Conservation (phyloP, 1,284 basidiomycete species). For the Moniliella sp. region DNA sequence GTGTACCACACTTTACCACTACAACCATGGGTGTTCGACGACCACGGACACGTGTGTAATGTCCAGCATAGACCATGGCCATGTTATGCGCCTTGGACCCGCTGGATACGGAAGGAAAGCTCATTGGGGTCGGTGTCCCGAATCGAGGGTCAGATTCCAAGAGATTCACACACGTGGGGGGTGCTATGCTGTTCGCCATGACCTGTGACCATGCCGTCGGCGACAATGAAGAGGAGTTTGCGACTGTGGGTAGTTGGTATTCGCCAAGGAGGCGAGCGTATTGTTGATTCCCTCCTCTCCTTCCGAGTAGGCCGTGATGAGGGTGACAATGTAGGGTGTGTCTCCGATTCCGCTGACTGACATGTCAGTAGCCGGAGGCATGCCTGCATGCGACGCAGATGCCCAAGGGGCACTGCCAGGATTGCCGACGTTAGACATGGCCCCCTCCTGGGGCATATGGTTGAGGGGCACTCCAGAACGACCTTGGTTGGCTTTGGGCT, state of each 20-base stretch:
- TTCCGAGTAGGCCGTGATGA: slow-evolving; percentile 94
- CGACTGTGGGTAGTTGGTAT: slow-evolving; percentile 66
- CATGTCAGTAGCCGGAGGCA: slow-evolving; percentile 11
- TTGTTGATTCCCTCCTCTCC: slow-evolving; percentile 72
- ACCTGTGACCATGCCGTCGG: slow-evolving; percentile 97
- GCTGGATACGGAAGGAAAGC: slow-evolving; percentile 67
- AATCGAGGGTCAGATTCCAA: slow-evolving; percentile 83
- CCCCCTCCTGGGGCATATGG: slow-evolving; percentile 80
- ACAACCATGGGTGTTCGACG: slow-evolving; percentile 83
- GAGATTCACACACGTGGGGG: slow-evolving; percentile 79
- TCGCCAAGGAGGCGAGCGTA: slow-evolving; percentile 76
- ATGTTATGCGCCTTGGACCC: slow-evolving; percentile 76
- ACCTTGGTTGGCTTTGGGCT: slow-evolving; percentile 45
- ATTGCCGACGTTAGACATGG: slow-evolving; percentile 64
- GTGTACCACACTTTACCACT: slow-evolving; percentile 85
- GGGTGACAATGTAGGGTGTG: slow-evolving; percentile 77
- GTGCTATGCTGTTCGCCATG: slow-evolving; percentile 76
- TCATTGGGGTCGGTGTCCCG: slow-evolving; percentile 87
- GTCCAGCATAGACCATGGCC: slow-evolving; percentile 94
- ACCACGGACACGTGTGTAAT: slow-evolving; percentile 54
- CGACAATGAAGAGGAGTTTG: slow-evolving; percentile 80
- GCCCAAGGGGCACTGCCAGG: slow-evolving; percentile 75
- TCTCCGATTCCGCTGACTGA: slow-evolving; percentile 22
- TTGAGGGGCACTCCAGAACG: slow-evolving; percentile 63
- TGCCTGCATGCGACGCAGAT: slow-evolving; percentile 12